Evolutionary conservation across 106 monocot species (phyloP), one percentile per base, ranked within the genome.

Genomic region (Allium cepa): DNA sequence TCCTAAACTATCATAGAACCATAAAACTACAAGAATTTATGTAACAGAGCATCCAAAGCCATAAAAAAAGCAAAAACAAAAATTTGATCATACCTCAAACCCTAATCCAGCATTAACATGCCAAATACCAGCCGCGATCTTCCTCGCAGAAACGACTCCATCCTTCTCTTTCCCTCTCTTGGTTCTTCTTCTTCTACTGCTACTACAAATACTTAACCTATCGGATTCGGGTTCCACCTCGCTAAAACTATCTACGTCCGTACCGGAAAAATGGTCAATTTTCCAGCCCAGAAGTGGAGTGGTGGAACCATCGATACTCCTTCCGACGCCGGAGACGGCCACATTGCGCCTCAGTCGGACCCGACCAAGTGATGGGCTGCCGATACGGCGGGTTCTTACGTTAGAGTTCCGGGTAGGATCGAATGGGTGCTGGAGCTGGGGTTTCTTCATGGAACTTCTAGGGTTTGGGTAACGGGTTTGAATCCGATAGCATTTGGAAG

Each of bases 211-310:
- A 18, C 56, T 45, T 28, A 18, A 57, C 57, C 36, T 28, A 17
- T 45, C 74, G 59, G 67, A 27, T 11, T 49, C 53, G 46, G 62
- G 60, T 13, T 52, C 62, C 10, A 55, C 11, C 53, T 49, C 60
- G 52, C 15, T 13, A 48, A 10, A 26, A 11, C 15, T 17, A 17
- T 17, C 83, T 10, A 50, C 78, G 6, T 77, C 87, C 36, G 36
- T 36, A 36, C 1, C 36, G 5, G 36, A 0, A 36, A 36, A 36
- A 36, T 5, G 36, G 60, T 70, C 75, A 75, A 80, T 65, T 77
- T 88, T 94, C 94, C 94, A 94, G 51, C 71, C 60, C 11, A 94
- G 85, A 26, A 85, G 57, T 11, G 94, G 94, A 26, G 94, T 94
- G 28, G 82, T 53, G n/a, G 94, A 87, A 11, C 73, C 81, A 27